Conservation (phyloP, 2,329 filamentous ascomycete species). For the Phaeosphaeriaceae sp. region DNA sequence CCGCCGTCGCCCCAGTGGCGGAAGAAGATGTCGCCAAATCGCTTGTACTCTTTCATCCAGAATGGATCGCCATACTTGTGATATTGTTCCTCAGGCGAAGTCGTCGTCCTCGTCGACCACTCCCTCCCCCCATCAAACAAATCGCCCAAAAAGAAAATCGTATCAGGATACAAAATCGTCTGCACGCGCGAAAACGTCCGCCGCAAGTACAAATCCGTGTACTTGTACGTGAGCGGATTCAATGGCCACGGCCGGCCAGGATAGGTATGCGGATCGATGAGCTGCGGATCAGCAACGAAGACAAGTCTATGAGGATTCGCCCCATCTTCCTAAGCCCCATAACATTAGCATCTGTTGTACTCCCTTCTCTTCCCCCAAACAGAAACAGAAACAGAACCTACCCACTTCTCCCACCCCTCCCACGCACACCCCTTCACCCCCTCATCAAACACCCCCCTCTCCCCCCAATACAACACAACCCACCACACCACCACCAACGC, state of each 20-base stretch:
- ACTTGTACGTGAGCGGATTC: constrained; percentile 68
- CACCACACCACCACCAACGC: constrained; percentile 76
- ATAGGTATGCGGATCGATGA: constrained; percentile 95
- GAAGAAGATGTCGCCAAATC: constrained; percentile 88
- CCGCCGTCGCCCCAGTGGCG: constrained; percentile 68
- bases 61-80: constrained; percentile 79
- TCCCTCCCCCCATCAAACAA: constrained; percentile 95
- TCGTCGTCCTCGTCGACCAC: constrained; percentile 72
- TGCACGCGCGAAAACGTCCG: constrained; percentile 83
- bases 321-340: constrained; percentile 70
- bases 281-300: constrained; percentile 87
- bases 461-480: constrained; percentile 80
- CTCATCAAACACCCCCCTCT: constrained; percentile 76
- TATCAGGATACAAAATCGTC: constrained; percentile 77
- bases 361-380: neutral
- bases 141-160: constrained; percentile 89
- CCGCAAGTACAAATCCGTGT: constrained; percentile 90
- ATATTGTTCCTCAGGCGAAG: constrained; percentile 70
- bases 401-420: constrained; percentile 92
- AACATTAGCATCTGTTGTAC: neutral
- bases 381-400: constrained; percentile 48
- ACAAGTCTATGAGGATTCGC: constrained; percentile 83
- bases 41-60: constrained; percentile 84
- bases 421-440: constrained; percentile 77
- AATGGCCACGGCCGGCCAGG: constrained; percentile 79